Conservation (phyloP, 495 filamentous ascomycete species). For the Tuber microsphaerosporum region DNA sequence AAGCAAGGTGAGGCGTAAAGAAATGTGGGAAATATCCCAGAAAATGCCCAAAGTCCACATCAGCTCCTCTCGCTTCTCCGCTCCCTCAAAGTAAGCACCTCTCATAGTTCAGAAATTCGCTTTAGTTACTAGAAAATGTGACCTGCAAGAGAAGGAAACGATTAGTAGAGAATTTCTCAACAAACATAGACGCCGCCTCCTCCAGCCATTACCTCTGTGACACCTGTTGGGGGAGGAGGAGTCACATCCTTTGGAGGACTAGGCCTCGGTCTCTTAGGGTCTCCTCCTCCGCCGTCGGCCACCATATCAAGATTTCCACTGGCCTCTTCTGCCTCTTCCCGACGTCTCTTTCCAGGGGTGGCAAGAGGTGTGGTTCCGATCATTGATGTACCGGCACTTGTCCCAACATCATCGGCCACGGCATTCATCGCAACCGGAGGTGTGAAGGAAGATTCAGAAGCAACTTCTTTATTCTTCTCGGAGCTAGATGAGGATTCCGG, state of each 20-base stretch:
- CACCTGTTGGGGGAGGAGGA: constrained; percentile 24
- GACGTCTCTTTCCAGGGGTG: constrained; percentile 30
- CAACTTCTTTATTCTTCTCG: constrained; percentile 20
- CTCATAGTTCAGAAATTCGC: not conserved
- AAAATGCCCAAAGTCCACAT: not conserved
- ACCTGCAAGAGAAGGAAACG: not conserved
- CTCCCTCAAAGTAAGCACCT: constrained; percentile 3
- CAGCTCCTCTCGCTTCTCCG: constrained; percentile 8
- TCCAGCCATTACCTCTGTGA: constrained; percentile 32
- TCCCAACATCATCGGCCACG: constrained; percentile 3
- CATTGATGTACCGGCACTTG: constrained; percentile 18
- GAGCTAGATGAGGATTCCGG: constrained; percentile 7
- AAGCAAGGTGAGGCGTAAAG: not conserved
- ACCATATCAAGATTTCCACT: constrained; percentile 16
- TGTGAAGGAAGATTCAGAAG: constrained; percentile 2
- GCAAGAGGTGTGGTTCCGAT: not conserved
- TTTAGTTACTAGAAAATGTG: not conserved
- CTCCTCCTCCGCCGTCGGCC: constrained; percentile 24
- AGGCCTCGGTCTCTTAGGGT: constrained; percentile 28
- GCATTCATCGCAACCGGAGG: constrained; percentile 20
- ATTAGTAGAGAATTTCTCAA: constrained; percentile 12
- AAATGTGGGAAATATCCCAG: not conserved
- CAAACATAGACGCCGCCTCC: constrained; percentile 33
- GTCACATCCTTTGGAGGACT: constrained; percentile 31
- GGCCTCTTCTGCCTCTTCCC: constrained; percentile 7